phyloP scores from a whole-genome alignment of 169 alveolate species.

The Eimeria falciformis region DNA sequence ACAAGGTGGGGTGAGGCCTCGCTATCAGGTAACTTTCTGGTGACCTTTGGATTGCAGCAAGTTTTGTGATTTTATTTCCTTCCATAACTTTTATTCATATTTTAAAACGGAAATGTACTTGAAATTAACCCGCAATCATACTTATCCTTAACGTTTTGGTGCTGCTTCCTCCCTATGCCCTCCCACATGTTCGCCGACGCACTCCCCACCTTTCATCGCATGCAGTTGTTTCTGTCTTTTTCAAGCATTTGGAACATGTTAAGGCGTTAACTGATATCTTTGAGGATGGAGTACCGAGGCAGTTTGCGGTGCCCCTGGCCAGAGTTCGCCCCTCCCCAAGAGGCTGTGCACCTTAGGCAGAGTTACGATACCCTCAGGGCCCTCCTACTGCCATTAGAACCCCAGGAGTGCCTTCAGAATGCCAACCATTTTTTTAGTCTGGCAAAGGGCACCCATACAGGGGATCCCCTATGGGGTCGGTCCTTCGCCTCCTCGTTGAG shows the following conservation, averaged over 20 bases:
- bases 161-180: background rate
- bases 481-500: background rate
- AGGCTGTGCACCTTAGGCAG: slow-evolving; percentile 51
- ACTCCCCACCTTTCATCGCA: background rate
- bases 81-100: too few species aligned
- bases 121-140: too few species aligned
- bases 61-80: too few species aligned
- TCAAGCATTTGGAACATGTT: background rate
- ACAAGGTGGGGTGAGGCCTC: too few species aligned
- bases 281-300: background rate
- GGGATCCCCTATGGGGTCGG: background rate
- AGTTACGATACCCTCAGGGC: slow-evolving; percentile 46
- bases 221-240: background rate
- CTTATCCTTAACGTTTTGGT: background rate
- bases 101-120: too few species aligned
- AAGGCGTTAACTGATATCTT: background rate
- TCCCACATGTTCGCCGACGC: background rate
- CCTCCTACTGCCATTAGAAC: background rate
- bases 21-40: too few species aligned
- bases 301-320: slow-evolving; percentile 48
- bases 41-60: too few species aligned
- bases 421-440: too few species aligned
- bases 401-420: background rate
- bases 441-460: background rate
- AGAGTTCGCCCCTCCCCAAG: slow-evolving; percentile 55